Conservation (phyloP, 2,329 filamentous ascomycete genomes). For the Polytolypa hystricis region DNA sequence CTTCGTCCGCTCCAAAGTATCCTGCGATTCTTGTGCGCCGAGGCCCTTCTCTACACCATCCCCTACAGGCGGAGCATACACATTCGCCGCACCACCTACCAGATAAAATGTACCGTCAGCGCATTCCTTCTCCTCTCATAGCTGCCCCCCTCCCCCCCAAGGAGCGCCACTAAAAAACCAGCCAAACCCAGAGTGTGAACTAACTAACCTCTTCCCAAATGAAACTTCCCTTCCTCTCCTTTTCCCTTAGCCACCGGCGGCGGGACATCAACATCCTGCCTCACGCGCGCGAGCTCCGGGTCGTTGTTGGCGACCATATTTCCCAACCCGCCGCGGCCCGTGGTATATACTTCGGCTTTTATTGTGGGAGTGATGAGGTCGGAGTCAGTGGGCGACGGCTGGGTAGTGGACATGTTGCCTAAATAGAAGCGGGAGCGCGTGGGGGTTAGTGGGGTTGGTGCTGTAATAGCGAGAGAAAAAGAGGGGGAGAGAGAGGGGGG, state of each 20-base stretch:
- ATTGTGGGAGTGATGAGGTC: conserved; percentile 74
- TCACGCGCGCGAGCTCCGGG: conserved; percentile 57
- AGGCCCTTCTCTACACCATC: not conserved
- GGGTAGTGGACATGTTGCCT: conserved; percentile 8
- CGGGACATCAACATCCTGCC: conserved; percentile 66
- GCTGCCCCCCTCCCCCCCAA: not conserved
- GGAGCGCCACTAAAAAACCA: not conserved
- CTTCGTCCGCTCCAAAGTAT: too few relatives aligned
- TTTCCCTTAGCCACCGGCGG: conserved; percentile 21
- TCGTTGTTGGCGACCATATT: conserved; percentile 70
- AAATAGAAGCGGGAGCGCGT: not conserved
- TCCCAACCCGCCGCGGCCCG: conserved; percentile 74
- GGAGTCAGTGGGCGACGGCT: conserved; percentile 37
- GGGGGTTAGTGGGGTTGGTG: not conserved
- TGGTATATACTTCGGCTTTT: conserved; percentile 75
- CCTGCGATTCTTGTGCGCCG: too few relatives aligned
- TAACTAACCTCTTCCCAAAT: conserved; percentile 33
- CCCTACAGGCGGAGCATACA: conserved; percentile 1
- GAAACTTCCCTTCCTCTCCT: conserved; percentile 29
- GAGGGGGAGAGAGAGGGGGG: not conserved
- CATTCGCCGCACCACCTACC: conserved; percentile 3
- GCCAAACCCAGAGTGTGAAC: not conserved
- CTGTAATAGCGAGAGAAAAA: not conserved
- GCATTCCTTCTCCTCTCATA: not conserved
- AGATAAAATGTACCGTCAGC: not conserved